Base-by-base conservation (phyloP, 192 early-diverging fungal species). In the Umbelopsis sp. region DNA sequence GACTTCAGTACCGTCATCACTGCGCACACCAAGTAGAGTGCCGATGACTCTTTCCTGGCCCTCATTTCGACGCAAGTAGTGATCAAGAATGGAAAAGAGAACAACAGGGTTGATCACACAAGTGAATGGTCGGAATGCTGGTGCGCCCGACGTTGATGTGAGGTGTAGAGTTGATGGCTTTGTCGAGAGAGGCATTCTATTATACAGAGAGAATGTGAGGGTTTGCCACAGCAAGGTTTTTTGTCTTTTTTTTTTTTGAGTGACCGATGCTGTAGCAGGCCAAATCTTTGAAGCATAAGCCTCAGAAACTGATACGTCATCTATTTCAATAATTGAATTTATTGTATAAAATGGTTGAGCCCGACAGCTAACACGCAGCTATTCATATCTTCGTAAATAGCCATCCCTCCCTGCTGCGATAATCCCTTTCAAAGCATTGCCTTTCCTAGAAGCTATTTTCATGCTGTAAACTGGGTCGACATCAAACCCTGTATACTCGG, bases 31-130 rank as follows among this genome's bases (percentile, higher is more conserved):
- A 46, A 99, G 80, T 9, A 99, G 86, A 20, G 93, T 94, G 53
- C 97, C 97, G 61, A 97, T 92, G 21, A 96, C 95, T 65, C 92
- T 81, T 69, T 86, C 83, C 74, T 94, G 91, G 70, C 85, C 85
- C 69, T 93, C 91, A 74, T 93, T 90, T 66, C 93, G 90, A 48
- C 96, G 91, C 70, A 94, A 76, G 75, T 83, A 94, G 81, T 98
- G 96, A 84, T 97, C 95, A 18, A 99, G 89, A 64, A 98, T 91
- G 37, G 93, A 88, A 76, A 99, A 93, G 46, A 97, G 84, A 15
- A 96, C 95, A 23, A 96, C 83, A 33, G 96, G 96, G 61, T 85
- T 88, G 65, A 93, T 82, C 21, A 81, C 78, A 22, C 82, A 86
- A 41, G 87, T 77, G 64, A 88, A 84, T n/a, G 87, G 76, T 64